phyloP scores from a whole-genome alignment of 2,329 filamentous ascomycete species.

The Ceratocystis cubensis region DNA sequence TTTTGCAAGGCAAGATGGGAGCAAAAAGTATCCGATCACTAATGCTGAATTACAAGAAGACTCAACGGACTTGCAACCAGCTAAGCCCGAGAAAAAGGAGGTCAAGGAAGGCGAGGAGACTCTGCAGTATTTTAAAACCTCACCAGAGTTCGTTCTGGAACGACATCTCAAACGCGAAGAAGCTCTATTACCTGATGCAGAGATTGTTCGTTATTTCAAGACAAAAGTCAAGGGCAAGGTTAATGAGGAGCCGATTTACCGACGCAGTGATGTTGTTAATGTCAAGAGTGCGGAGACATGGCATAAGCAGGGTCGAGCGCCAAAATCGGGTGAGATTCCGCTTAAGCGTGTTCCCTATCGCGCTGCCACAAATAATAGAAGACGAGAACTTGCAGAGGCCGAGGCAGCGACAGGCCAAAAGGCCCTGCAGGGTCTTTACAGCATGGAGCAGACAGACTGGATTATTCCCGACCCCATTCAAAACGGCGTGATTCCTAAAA shows the following conservation, averaged over 20 bases:
- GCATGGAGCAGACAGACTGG: slow-evolving; percentile 78
- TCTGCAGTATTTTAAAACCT: slow-evolving; percentile 76
- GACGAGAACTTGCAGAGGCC: slow-evolving; percentile 77
- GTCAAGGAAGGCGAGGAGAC: slow-evolving; percentile 66
- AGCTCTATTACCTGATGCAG: slow-evolving; percentile 57
- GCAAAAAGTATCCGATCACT: slow-evolving; percentile 42
- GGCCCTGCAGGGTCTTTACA: slow-evolving; percentile 74
- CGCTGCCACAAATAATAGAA: slow-evolving; percentile 75
- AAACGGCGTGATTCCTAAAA: slow-evolving; percentile 81
- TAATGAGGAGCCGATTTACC: slow-evolving; percentile 69
- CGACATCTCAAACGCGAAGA: slow-evolving; percentile 86
- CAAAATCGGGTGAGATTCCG: slow-evolving; percentile 56
- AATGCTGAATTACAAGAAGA: slow-evolving; percentile 71
- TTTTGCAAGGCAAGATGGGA: slow-evolving; percentile 42
- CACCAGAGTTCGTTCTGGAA: slow-evolving; percentile 70
- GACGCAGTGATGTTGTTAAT: slow-evolving; percentile 62
- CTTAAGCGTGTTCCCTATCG: slow-evolving; percentile 82
- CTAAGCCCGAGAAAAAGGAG: slow-evolving; percentile 59
- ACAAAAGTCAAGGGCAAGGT: slow-evolving; percentile 60
- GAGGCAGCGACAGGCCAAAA: slow-evolving; percentile 70
- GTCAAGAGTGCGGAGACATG: slow-evolving; percentile 92
- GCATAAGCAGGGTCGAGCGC: slow-evolving; percentile 87
- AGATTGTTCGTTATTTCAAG: slow-evolving; percentile 61
- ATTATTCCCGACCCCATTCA: slow-evolving; percentile 82
- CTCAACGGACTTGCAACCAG: slow-evolving; percentile 58